Base-by-base conservation (phyloP, 1,139 yeast species). In the Protomyces pachydermus region DNA sequence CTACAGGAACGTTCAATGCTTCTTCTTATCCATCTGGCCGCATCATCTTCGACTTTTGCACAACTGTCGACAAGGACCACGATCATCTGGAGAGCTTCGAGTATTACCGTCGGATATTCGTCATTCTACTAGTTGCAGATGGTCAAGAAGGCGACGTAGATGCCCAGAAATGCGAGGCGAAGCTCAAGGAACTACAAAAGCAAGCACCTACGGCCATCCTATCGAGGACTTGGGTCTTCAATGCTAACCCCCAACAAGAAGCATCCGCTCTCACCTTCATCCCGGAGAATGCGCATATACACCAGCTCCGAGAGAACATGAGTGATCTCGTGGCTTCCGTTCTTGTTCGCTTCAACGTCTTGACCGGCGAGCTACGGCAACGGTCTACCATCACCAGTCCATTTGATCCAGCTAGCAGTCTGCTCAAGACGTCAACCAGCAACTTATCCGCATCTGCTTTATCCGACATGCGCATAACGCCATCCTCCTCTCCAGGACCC, bases 11-110 rank as follows among this genome's bases (percentile, higher is more conserved):
- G n/a, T 58, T 63, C 63, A 63, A 63, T 60, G 97, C 98, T 0
- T 95, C 86, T 71, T 85, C 87, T 0, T 88, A 83, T 71, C 97
- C 97, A 0, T 81, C 81, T 60, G 98, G 98, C 0, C 77, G 86
- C 61, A 75, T 89, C 0, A 73, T 84, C 16, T 87, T 82, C 70
- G 86, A 86, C 65, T 84, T 84, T 68, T 76, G 74, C 25, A 75
- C 80, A 1, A 74, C 77, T 38, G 81, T 81, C 12, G 89, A 86
- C 66, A 78, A 80, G 28, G 88, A 85, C 61, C 78, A 81, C 23
- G 76, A 84, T 9, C 86, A 88, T 66, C 77, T 91, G 64, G 89
- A 88, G 70, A 97, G 91, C 74, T 84, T 91, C 69, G 98, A 93
- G 74, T 96, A 97, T 0, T 89, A 81, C 74, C 77, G 98, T 61